Conservation (phyloP, 805 yeast species). For the Nakazawaea pomicola region DNA sequence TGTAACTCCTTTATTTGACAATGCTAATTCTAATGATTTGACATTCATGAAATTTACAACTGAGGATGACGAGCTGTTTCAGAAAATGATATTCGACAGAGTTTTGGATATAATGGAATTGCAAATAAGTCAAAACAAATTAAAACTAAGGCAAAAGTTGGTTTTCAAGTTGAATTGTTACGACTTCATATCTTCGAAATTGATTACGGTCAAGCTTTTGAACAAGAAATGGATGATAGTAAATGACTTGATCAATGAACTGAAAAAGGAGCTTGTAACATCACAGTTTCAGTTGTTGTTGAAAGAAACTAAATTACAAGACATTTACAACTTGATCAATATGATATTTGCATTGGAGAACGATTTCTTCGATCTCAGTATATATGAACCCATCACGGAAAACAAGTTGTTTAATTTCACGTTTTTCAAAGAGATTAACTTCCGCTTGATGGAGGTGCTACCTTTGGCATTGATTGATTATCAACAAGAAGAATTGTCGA, state of each 20-base stretch:
- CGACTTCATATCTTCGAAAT: constrained; percentile 52
- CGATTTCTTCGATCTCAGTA: constrained; percentile 51
- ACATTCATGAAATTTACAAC: constrained; percentile 38
- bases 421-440: constrained; percentile 37
- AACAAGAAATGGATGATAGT: constrained; percentile 30
- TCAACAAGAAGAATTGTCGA: constrained; percentile 50
- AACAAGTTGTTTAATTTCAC: constrained; percentile 49
- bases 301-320: constrained; percentile 47
- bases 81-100: constrained; percentile 38
- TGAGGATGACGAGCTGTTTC: constrained; percentile 30
- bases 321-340: constrained; percentile 58
- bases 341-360: constrained; percentile 68
- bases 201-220: constrained; percentile 42
- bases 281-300: constrained; percentile 45
- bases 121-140: constrained; percentile 26
- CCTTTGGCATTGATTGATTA: constrained; percentile 59
- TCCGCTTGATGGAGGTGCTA: constrained; percentile 42
- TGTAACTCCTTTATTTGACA: constrained; percentile 52
- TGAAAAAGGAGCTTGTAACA: constrained; percentile 35
- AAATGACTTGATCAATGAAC: constrained; percentile 28
- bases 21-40: constrained; percentile 24
- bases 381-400: constrained; percentile 62
- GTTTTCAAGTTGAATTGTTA: constrained; percentile 54
- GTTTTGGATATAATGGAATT: constrained; percentile 36
- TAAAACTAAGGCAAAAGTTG: constrained; percentile 25